Conservation (phyloP, 495 filamentous ascomycete genomes). For the Tuber microsphaerosporum region DNA sequence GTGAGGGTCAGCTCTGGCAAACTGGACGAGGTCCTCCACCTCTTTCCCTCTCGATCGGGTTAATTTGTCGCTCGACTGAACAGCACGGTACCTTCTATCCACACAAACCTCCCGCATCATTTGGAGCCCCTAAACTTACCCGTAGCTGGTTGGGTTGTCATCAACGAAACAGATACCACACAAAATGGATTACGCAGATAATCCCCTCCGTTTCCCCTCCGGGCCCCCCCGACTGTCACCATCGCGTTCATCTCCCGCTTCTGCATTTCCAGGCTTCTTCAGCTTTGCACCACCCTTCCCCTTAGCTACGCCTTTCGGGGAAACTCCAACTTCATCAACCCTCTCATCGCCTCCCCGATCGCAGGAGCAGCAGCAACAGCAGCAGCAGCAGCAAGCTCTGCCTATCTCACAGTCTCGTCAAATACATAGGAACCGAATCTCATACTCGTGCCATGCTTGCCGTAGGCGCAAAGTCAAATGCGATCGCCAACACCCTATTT, state of each 20-base stretch:
- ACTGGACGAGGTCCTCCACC: not conserved
- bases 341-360: not conserved
- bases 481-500: slow-evolving; percentile 58
- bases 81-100: not conserved
- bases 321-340: not conserved
- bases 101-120: not conserved
- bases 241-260: not conserved
- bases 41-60: not conserved
- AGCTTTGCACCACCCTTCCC: slow-evolving; percentile 15
- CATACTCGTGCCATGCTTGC: slow-evolving; percentile 46
- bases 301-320: not conserved
- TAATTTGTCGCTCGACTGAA: not conserved
- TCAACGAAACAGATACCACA: not conserved
- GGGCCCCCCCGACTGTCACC: not conserved
- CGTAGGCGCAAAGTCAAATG: slow-evolving; percentile 65
- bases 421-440: slow-evolving; percentile 40
- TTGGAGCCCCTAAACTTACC: not conserved
- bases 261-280: slow-evolving; percentile 11
- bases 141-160: not conserved
- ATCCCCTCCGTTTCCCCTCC: not conserved
- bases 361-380: not conserved
- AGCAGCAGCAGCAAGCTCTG: slow-evolving; percentile 5
- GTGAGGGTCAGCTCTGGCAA: not conserved
- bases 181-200: not conserved
- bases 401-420: slow-evolving; percentile 28